A percentile compares a stretch with the other conserved stretches of the same genome.
Conservation (phyloP, 2,329 filamentous ascomycete species). For the Botryosphaeria agaves region DNA sequence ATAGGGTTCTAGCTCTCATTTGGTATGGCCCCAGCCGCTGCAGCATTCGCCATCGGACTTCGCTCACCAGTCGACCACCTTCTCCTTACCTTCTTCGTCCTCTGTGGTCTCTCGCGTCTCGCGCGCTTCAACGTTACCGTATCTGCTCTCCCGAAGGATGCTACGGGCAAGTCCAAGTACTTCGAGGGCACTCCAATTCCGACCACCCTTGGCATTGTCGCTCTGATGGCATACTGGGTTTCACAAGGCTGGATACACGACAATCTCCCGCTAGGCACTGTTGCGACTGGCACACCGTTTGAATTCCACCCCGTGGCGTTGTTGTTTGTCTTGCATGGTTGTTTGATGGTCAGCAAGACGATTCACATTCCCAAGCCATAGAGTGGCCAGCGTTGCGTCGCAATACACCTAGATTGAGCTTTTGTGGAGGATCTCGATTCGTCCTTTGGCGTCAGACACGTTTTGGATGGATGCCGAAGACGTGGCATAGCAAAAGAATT, state of each 20-base stretch:
- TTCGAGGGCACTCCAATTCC: conserved; percentile 97
- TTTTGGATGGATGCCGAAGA: too few relatives aligned
- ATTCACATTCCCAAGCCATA: conserved; percentile 83
- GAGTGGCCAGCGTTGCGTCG: too few relatives aligned
- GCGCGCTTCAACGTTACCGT: conserved; percentile 98
- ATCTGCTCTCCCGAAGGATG: conserved; percentile 76
- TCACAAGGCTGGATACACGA: conserved; percentile 63
- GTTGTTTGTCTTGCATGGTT: conserved; percentile 77
- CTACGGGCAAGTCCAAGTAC: conserved; percentile 77
- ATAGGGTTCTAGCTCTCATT: conserved; percentile 60
- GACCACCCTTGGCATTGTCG: conserved; percentile 66
- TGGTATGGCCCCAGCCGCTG: conserved; percentile 72
- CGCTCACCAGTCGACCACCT: conserved; percentile 73
- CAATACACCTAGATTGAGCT: too few relatives aligned
- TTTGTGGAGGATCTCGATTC: too few relatives aligned
- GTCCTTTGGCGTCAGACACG: too few relatives aligned
- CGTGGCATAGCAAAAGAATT: too few relatives aligned
- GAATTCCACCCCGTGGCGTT: conserved; percentile 74
- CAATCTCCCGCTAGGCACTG: conserved; percentile 58
- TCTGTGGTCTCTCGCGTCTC: conserved; percentile 82
- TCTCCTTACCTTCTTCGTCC: conserved; percentile 72
- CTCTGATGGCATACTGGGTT: conserved; percentile 80
- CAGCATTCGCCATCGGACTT: conserved; percentile 77
- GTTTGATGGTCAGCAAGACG: conserved; percentile 87
- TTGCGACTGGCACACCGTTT: conserved; percentile 46